phyloP scores from a whole-genome alignment of 2,329 filamentous ascomycete genomes.

The Scytalidium lignicola region DNA sequence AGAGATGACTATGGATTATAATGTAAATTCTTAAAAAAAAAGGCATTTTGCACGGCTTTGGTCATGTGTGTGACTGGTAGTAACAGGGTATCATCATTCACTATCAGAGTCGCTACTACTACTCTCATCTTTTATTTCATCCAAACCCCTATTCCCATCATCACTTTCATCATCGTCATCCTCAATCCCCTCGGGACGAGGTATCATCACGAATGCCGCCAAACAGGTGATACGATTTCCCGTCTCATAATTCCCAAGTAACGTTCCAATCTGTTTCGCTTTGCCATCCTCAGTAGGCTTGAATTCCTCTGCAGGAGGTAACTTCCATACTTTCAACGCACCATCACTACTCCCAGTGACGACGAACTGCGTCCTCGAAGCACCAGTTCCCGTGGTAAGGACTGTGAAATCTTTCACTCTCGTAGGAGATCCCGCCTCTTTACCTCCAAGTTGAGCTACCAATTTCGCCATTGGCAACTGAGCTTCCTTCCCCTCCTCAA shows the following conservation, averaged over 20 bases:
- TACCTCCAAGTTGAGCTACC: conserved; percentile 75
- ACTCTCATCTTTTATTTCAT: conserved; percentile 11
- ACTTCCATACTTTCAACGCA: conserved; percentile 69
- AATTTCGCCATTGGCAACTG: conserved; percentile 57
- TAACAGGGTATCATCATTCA: conserved; percentile 26
- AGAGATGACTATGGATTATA: too few relatives aligned
- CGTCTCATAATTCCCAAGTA: conserved; percentile 78
- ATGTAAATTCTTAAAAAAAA: too few relatives aligned
- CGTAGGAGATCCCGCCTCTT: conserved; percentile 57
- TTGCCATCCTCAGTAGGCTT: conserved; percentile 27
- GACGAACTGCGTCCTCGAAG: conserved; percentile 46
- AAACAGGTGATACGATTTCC: conserved; percentile 87
- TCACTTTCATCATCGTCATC: conserved; percentile 31
- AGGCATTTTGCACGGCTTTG: too few relatives aligned
- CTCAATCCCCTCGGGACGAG: conserved; percentile 55
- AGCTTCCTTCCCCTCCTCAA: conserved; percentile 33
- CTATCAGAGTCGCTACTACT: conserved; percentile 23
- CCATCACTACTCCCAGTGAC: conserved; percentile 82
- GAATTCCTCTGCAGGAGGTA: conserved; percentile 35
- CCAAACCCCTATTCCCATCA: conserved; percentile 19
- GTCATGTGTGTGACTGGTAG: too few relatives aligned
- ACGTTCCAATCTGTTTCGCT: conserved; percentile 33
- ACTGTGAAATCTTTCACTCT: conserved; percentile 88
- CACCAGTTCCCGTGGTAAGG: conserved; percentile 30
- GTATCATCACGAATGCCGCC: conserved; percentile 79